Conservation (phyloP, 305 asterid genomes). For the Rubia peregrina region DNA sequence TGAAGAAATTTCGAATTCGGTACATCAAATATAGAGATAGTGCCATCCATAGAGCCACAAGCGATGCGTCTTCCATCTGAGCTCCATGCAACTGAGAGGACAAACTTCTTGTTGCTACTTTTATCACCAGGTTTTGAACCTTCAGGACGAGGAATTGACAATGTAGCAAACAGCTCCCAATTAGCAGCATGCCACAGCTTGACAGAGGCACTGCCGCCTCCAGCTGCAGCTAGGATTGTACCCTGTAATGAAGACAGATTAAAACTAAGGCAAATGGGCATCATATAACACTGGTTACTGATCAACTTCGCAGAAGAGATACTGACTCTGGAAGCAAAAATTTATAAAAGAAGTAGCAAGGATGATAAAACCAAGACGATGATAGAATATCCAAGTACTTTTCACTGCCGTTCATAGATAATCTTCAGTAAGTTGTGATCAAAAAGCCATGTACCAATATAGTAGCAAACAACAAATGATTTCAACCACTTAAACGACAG, state of each 20-base stretch:
- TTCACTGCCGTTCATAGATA: neutral
- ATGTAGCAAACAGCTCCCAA: conserved; percentile 61
- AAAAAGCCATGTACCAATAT: neutral
- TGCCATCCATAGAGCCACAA: conserved; percentile 88
- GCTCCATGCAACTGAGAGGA: conserved; percentile 72
- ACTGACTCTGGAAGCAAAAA: neutral
- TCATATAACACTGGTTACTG: neutral
- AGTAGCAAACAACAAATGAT: neutral
- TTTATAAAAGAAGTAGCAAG: neutral
- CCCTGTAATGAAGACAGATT: conserved; percentile 43
- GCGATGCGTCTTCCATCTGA: conserved; percentile 74
- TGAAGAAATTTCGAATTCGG: conserved; percentile 65
- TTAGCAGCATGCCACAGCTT: conserved; percentile 88
- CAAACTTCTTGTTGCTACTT: conserved; percentile 57
- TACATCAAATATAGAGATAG: conserved; percentile 71
- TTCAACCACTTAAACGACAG: neutral
- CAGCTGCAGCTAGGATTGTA: conserved; percentile 84
- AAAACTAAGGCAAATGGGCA: conserved; percentile 2
- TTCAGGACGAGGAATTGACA: conserved; percentile 85
- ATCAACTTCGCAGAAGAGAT: neutral
- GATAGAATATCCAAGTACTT: neutral
- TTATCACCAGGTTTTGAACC: conserved; percentile 61
- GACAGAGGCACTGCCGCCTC: conserved; percentile 93
- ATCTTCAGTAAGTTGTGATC: neutral
- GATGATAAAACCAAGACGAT: neutral